Evolutionary conservation across 148 eudicot species (phyloP), one percentile per base, ranked within the genome.

Genomic region (Amaranthus hypochondriacus): DNA sequence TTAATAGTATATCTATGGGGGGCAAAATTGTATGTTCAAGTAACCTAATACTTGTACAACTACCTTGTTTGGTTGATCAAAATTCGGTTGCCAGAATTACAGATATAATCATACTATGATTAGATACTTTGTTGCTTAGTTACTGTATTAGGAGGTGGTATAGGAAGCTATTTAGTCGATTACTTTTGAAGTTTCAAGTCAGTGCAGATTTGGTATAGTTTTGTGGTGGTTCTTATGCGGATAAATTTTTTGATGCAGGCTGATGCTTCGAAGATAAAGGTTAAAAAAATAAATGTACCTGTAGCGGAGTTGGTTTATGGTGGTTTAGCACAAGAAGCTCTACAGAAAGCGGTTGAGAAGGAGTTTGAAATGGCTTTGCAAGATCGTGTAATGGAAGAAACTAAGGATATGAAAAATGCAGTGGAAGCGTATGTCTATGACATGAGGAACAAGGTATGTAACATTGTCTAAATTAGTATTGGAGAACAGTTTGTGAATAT

Each of bases 311-410:
- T 83, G 56, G 89, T 91, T 57, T 74, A 84, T 79, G 97, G 98
- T 52, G 97, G 78, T 54, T 61, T 93, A 72, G 76, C 81, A 13
- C 83, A 80, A 76, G 78, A 65, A 2, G 96, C 89, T 77, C 77
- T 93, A 66, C 88, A 91, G 49, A 91, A 91, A 71, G 97, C 97
- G 14, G 90, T 85, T 75, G 98, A 93, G 77, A 89, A 89, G 73
- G 98, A 93, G 74, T 89, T 84, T 86, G 98, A 93, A 85, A 89
- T 93, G 97, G 98, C 98, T 72, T 81, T 93, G 73, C 98, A 91
- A 81, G 97, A 93, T 69, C 86, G 97, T 13, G 85, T 90, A 28
- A 92, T 92, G 98, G 98, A 92, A 74, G 98, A 92, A 59, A 92
- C 98, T 18, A 92, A 92, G 73, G 98, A 92, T 69, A 80, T 81